Base-by-base conservation (phyloP, 2,329 filamentous ascomycete species). In the Penicillium sp. region DNA sequence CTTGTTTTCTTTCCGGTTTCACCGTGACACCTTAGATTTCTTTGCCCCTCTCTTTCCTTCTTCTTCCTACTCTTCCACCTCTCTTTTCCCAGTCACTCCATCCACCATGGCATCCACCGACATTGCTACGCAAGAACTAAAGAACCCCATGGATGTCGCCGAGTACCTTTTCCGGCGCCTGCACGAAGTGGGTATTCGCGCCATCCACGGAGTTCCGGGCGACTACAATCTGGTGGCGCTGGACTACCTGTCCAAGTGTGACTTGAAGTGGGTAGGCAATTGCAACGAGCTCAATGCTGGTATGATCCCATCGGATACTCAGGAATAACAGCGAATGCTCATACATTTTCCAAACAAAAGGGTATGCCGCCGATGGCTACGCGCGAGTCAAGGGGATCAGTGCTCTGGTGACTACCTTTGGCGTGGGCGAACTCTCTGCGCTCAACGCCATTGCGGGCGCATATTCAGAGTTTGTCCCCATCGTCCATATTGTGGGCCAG, bases 321-420 rank as follows among this genome's bases (percentile, higher is more conserved):
- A 37, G 5, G 4, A 1, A 31, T 3, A 18, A 8, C 3, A 9
- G 1, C 11, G 18, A 5, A 30, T 28, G 12, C 35, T 13, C 11
- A 14, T 10, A 14, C 18, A 20, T 41, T 9, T 5, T 2, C 13
- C n/a, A 10, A 6, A 20, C 6, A 2, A 14, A 34, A 64, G 82
- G 80, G 12, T 88, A 88, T 54, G 83, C 84, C 17, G 82, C 84
- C n/a, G 84, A 88, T 65, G 84, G 84, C 15, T 88, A 88, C 58
- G 82, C 82, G 39, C 75, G 84, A 46, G 74, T 85, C 42, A 83
- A 82, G 39, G 80, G 82, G 29, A 79, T 86, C 22, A 74, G 75
- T 3, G 82, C 82, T 18, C 64, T 88, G 32, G 45, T 88, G 49
- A 88, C 84, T 27, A 86, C 84, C 1, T 87, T 87, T 45, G 84